A percentile compares a stretch with the other conserved stretches of the same genome.
These are phyloP conservation scores for Celoporthe dispersa DNA, from an alignment of 2,329 filamentous ascomycete genomes.

Conservation along the genomic window DNA sequence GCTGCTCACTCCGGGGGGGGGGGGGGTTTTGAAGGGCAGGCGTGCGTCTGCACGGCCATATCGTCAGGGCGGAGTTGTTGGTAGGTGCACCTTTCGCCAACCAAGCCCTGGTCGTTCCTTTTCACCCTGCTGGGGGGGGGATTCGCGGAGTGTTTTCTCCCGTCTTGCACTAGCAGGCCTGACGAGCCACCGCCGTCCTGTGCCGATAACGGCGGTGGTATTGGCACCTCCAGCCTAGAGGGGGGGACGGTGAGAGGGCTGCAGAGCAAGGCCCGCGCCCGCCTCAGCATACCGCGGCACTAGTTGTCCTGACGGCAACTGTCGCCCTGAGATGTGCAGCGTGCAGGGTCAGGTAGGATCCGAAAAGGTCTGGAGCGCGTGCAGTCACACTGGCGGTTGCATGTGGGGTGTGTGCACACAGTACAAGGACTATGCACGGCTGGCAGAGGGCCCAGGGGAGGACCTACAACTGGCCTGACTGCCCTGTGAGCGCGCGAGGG, in stretches of 20 bases:
- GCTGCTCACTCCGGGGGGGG: too few relatives aligned
- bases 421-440: not conserved
- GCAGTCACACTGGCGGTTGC: not conserved
- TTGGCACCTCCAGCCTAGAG: not conserved
- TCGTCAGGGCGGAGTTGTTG: not conserved
- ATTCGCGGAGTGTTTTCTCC: not conserved
- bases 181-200: not conserved
- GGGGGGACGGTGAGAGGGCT: not conserved
- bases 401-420: not conserved
- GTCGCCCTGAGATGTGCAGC: not conserved
- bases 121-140: not conserved
- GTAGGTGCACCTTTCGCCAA: not conserved
- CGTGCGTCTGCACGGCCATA: not conserved
- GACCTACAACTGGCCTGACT: not conserved
- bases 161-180: not conserved
- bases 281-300: not conserved
- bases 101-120: too few relatives aligned
- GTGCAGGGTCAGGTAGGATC: not conserved
- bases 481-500: not conserved
- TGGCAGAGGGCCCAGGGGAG: not conserved
- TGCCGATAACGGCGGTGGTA: conserved; percentile 3
- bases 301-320: not conserved
- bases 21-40: not conserved
- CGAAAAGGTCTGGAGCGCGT: not conserved
- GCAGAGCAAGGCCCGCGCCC: not conserved